phyloP scores from a whole-genome alignment of 2,329 filamentous ascomycete genomes.

The Helicocarpus griseus region DNA sequence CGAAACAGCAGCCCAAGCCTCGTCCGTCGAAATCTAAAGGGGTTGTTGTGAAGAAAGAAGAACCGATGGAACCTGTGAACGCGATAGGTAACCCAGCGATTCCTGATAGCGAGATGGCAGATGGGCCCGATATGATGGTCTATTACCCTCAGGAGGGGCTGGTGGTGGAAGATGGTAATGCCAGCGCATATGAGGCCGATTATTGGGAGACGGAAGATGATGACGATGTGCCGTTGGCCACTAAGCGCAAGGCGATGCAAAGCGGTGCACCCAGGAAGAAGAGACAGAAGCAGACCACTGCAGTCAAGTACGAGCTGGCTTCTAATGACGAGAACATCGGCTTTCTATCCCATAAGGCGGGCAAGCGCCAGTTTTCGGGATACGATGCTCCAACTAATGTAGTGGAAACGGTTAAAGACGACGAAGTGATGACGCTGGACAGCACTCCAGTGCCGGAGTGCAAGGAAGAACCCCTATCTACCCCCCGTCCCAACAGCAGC shows the following conservation, averaged over 20 bases:
- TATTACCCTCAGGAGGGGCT: neutral
- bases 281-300: neutral
- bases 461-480: neutral
- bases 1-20: conserved; percentile 1
- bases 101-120: neutral
- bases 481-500: neutral
- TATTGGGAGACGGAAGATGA: conserved; percentile 7
- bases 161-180: neutral
- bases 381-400: neutral
- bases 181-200: conserved; percentile 3
- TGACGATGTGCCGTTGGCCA: conserved; percentile 13
- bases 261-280: neutral
- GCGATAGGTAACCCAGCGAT: neutral
- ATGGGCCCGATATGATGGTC: neutral
- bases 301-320: neutral
- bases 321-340: neutral
- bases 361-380: neutral
- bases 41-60: neutral
- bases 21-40: neutral
- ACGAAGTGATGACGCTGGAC: neutral
- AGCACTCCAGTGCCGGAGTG: too few relatives aligned
- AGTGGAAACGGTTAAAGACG: neutral
- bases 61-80: neutral
- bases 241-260: conserved; percentile 5
- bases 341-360: neutral